A percentile compares a stretch with the other conserved stretches of the same genome.
Evolutionary conservation across 331 rosid species (phyloP).

Genomic region (Quercus lobata): DNA sequence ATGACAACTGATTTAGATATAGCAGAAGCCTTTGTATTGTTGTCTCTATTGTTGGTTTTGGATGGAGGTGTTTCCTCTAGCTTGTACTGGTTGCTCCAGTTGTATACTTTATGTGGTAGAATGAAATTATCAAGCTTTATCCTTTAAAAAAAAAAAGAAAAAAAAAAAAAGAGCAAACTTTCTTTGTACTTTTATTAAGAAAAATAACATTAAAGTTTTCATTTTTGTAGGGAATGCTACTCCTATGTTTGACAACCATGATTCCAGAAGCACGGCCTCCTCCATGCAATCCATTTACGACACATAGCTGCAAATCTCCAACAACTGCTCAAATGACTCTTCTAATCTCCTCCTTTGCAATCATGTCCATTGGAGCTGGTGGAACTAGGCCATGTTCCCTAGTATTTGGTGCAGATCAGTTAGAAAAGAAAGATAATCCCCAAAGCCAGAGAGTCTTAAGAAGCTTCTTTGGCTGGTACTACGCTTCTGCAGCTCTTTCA

Average conservation of each 20-base stretch:
- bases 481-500: constrained; percentile 43
- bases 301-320: constrained; percentile 34
- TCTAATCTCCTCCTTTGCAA: constrained; percentile 27
- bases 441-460: constrained; percentile 44
- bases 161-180: neutral
- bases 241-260: constrained; percentile 60
- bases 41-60: too few species aligned
- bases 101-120: too few species aligned
- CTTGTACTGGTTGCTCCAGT: too few species aligned
- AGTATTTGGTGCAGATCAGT: constrained; percentile 71
- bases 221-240: constrained; percentile 46
- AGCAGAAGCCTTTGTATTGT: too few species aligned
- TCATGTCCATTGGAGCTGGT: constrained; percentile 62
- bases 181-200: neutral
- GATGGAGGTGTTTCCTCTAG: too few species aligned
- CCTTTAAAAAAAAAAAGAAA: neutral
- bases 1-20: too few species aligned
- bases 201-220: neutral
- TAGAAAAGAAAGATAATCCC: constrained; percentile 39
- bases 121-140: too few species aligned
- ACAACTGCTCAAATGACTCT: constrained; percentile 36
- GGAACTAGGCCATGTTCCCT: constrained; percentile 56
- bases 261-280: constrained; percentile 43
- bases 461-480: constrained; percentile 64
- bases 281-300: constrained; percentile 21